Evolutionary conservation across 768 basidiomycete genomes (phyloP).

Genomic region (Filobasidium floriforme): DNA sequence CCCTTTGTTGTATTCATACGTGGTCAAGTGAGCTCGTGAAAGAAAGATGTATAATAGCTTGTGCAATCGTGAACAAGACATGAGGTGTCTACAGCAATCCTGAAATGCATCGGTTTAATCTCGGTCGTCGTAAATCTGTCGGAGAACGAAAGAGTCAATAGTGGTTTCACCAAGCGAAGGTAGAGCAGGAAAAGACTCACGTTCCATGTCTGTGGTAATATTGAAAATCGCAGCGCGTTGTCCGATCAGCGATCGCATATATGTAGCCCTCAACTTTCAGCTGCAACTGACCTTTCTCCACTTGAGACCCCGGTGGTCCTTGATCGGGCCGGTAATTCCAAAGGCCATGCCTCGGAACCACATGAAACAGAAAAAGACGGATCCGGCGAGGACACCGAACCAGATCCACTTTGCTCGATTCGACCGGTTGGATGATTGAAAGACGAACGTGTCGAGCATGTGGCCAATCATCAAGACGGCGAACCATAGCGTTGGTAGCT

Average conservation of each 20-base stretch:
- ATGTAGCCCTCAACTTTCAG: neutral
- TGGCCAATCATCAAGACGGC: slow-evolving; percentile 85
- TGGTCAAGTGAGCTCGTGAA: too few species aligned
- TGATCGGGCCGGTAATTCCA: slow-evolving; percentile 82
- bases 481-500: slow-evolving; percentile 97
- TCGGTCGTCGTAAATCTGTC: slow-evolving; percentile 1
- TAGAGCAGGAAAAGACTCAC: neutral
- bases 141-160: neutral
- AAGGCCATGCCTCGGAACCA: slow-evolving; percentile 87
- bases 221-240: neutral
- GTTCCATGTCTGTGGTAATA: neutral
- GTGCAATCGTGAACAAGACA: neutral
- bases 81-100: neutral
- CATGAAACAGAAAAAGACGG: slow-evolving; percentile 76
- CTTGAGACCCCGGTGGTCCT: slow-evolving; percentile 64
- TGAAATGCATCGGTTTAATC: neutral
- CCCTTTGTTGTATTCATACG: too few species aligned
- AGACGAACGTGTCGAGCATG: slow-evolving; percentile 85
- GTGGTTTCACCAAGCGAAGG: neutral
- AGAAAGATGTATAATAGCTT: neutral
- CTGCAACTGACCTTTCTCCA: slow-evolving; percentile 60
- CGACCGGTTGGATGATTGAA: slow-evolving; percentile 52
- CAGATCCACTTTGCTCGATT: slow-evolving; percentile 59
- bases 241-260: neutral
- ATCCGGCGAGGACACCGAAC: slow-evolving; percentile 58